These are phyloP conservation scores for Tylopilus sp. DNA, from an alignment of 768 basidiomycete species.

Conservation along the genomic window DNA sequence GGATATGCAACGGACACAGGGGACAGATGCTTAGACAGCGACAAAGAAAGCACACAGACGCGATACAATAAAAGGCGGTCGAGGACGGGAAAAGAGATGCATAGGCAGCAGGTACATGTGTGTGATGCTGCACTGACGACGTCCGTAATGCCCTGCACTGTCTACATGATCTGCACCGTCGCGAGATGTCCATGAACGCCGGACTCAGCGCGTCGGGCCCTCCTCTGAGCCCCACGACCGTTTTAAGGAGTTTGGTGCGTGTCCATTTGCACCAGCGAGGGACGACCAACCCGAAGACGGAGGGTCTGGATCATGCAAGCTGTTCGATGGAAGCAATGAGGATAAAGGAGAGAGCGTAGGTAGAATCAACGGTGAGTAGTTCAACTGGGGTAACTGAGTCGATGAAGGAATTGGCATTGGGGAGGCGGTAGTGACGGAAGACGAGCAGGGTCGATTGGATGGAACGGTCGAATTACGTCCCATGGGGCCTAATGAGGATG, in stretches of 20 bases:
- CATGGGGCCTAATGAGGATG: neutral
- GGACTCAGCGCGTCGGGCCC: slow-evolving; percentile 14
- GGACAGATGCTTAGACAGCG: neutral
- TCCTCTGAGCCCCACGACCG: slow-evolving; percentile 28
- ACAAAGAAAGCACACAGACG: neutral
- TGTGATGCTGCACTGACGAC: neutral
- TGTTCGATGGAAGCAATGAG: neutral
- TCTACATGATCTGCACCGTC: neutral
- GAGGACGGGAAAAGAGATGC: neutral
- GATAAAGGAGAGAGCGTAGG: slow-evolving; percentile 1
- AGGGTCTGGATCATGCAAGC: slow-evolving; percentile 18
- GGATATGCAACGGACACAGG: neutral
- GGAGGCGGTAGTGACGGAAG: neutral
- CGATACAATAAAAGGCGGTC: neutral
- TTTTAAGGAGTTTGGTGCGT: slow-evolving; percentile 19
- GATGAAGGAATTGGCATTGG: neutral
- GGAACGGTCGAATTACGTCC: neutral
- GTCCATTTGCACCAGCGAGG: slow-evolving; percentile 26
- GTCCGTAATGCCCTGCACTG: neutral
- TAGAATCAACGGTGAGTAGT: slow-evolving; percentile 6
- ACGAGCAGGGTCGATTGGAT: neutral
- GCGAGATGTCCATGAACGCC: neutral
- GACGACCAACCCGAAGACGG: slow-evolving; percentile 27
- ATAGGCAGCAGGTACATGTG: neutral
- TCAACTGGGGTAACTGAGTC: neutral